A percentile compares a stretch with the other conserved stretches of the same genome.
phyloP scores from a whole-genome alignment of 2,329 filamentous ascomycete species.

The Botryotinia globosa region DNA sequence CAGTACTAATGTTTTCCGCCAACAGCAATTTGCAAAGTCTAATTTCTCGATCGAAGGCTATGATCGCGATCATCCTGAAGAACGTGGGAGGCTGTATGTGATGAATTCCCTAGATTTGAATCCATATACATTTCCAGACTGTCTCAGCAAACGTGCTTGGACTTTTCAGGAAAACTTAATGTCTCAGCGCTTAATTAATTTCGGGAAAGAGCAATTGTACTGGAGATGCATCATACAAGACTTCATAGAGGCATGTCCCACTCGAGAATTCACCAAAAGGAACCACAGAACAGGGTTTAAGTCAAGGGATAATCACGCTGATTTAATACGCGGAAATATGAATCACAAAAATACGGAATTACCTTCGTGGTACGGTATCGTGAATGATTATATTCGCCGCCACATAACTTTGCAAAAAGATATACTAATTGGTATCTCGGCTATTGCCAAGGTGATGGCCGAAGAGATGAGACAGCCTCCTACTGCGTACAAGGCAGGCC shows the following conservation, averaged over 20 bases:
- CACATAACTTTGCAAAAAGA: too few species aligned
- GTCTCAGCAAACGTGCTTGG: background rate
- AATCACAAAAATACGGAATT: too few species aligned
- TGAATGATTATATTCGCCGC: background rate
- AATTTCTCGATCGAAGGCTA: background rate
- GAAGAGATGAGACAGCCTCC: background rate
- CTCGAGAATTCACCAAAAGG: too few species aligned
- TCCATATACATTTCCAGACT: background rate
- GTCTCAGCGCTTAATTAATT: background rate
- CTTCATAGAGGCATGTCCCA: fast-evolving
- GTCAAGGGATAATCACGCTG: too few species aligned
- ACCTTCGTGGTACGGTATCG: background rate
- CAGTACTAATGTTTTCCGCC: background rate
- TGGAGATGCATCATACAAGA: background rate
- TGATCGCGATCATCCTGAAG: too few species aligned
- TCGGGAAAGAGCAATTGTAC: background rate
- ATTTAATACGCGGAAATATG: too few species aligned
- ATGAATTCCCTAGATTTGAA: fast-evolving
- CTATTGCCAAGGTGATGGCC: fast-evolving
- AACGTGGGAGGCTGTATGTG: fast-evolving
- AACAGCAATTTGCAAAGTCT: too few species aligned
- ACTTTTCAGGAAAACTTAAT: background rate
- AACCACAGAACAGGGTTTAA: too few species aligned
- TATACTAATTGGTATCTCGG: background rate
- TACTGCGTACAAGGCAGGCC: background rate